Percentiles rank a stretch among this genome's conserved stretches.
These are phyloP conservation scores for Davidsoniella eucalypti DNA, from an alignment of 2,329 filamentous ascomycete species.

Conservation along the genomic window DNA sequence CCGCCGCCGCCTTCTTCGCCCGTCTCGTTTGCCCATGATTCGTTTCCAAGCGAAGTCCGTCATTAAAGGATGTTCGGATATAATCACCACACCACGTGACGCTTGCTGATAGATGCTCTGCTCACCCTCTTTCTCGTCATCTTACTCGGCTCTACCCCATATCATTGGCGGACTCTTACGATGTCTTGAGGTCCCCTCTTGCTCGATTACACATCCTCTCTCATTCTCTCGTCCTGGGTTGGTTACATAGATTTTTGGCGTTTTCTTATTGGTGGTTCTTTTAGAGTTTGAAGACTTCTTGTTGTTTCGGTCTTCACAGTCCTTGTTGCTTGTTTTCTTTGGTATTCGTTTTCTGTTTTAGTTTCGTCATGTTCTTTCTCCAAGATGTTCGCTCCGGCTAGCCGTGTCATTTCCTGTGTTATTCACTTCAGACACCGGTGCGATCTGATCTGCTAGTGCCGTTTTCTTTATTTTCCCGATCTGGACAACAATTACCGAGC, in stretches of 20 bases:
- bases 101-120: too few relatives aligned
- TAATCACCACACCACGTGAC: background rate
- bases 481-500: background rate
- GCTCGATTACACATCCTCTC: too few relatives aligned
- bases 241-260: conserved; percentile 1
- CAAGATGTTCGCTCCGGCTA: too few relatives aligned
- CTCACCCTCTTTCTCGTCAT: too few relatives aligned
- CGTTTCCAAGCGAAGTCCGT: background rate
- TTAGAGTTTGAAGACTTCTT: background rate
- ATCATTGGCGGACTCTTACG: too few relatives aligned
- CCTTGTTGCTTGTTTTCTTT: conserved; percentile 1
- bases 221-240: background rate
- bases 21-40: conserved; percentile 37
- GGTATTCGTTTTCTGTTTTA: background rate
- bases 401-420: too few relatives aligned
- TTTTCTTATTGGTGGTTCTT: background rate
- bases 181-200: too few relatives aligned
- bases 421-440: too few relatives aligned
- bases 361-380: too few relatives aligned
- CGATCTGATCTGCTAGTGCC: too few relatives aligned
- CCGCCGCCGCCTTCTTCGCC: conserved; percentile 48
- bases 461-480: background rate
- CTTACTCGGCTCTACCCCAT: too few relatives aligned
- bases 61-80: background rate
- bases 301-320: conserved; percentile 3